Conservation (phyloP, 2,329 filamentous ascomycete species). For the Nannizziopsis arthrosporioides region DNA sequence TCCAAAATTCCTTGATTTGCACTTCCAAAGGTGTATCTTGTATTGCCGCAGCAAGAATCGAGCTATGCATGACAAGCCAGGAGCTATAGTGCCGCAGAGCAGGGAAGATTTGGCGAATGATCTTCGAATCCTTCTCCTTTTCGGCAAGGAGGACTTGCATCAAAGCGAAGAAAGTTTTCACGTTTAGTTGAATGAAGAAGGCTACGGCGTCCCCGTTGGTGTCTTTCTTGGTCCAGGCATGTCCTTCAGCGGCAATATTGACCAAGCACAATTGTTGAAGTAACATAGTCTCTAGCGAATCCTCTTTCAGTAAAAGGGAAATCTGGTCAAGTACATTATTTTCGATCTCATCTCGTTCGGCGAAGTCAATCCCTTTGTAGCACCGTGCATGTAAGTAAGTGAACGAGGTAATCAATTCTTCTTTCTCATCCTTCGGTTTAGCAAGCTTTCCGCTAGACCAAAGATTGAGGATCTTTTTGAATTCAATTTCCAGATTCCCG, state of each 20-base stretch:
- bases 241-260: conserved; percentile 73
- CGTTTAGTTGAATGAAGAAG: conserved; percentile 65
- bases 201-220: conserved; percentile 39
- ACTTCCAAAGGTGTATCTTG: conserved; percentile 45
- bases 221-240: conserved; percentile 51
- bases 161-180: conserved; percentile 62
- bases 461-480: conserved; percentile 51
- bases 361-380: conserved; percentile 63
- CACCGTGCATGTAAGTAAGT: conserved; percentile 75
- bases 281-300: conserved; percentile 47
- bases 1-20: conserved; percentile 53
- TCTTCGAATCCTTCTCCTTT: conserved; percentile 46
- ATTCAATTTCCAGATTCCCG: conserved; percentile 67
- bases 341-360: conserved; percentile 69
- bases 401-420: conserved; percentile 67
- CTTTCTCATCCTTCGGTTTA: conserved; percentile 33
- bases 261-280: conserved; percentile 71
- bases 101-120: conserved; percentile 51
- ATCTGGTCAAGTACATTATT: conserved; percentile 72
- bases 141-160: conserved; percentile 60
- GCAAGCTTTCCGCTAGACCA: conserved; percentile 45
- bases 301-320: conserved; percentile 58
- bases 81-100: conserved; percentile 55
- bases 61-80: conserved; percentile 50
- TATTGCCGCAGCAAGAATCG: conserved; percentile 42